Evolutionary conservation across 306 rosid species (phyloP).

Genomic region (Abrus precatorius): DNA sequence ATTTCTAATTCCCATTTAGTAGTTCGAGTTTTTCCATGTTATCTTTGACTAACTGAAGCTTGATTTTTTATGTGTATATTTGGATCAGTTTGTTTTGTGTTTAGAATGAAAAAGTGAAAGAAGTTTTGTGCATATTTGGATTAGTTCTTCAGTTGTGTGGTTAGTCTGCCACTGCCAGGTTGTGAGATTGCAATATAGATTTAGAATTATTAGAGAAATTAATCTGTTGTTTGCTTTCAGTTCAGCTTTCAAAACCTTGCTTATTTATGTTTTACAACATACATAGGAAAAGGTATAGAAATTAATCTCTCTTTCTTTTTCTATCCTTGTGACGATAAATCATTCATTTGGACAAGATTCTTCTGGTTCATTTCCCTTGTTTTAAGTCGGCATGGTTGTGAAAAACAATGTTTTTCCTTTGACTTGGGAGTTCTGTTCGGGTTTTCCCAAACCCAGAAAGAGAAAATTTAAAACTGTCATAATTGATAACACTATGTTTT

Average conservation of each 20-base stretch:
- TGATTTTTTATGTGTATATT: not conserved
- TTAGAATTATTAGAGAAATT: slow-evolving; percentile 1
- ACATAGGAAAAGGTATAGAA: not conserved
- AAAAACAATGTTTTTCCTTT: slow-evolving; percentile 28
- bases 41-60: slow-evolving; percentile 33
- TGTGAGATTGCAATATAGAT: slow-evolving; percentile 13
- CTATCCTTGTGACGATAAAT: not conserved
- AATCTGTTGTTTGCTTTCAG: not conserved
- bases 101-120: not conserved
- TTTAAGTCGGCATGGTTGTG: not conserved
- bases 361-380: slow-evolving; percentile 27
- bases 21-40: slow-evolving; percentile 24
- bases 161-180: slow-evolving; percentile 15
- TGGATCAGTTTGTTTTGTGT: slow-evolving; percentile 16
- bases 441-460: slow-evolving; percentile 6
- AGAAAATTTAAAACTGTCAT: slow-evolving; percentile 1
- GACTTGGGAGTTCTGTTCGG: slow-evolving; percentile 18
- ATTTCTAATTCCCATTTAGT: slow-evolving; percentile 7
- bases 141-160: slow-evolving; percentile 40
- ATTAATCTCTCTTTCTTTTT: not conserved
- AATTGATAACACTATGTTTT: not conserved
- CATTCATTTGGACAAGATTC: not conserved
- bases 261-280: not conserved
- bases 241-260: slow-evolving; percentile 20
- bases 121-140: slow-evolving; percentile 5